Conservation (phyloP, 1,284 basidiomycete genomes). For the Termitomyces sp. region DNA sequence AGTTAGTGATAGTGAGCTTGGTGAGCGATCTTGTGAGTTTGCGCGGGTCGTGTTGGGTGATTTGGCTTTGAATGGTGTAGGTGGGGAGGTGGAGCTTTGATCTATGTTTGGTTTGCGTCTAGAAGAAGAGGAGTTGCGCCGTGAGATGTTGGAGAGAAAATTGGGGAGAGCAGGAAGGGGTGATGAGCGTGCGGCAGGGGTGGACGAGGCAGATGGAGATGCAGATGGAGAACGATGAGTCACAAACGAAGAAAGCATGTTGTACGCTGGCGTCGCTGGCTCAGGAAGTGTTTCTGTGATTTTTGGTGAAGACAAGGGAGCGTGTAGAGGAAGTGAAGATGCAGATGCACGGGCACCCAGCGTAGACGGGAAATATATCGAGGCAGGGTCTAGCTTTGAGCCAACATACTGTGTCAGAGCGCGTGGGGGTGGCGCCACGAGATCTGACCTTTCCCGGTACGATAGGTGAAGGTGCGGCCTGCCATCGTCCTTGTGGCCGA, state of each 20-base stretch:
- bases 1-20: conserved; percentile 8
- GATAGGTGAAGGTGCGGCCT: conserved; percentile 45
- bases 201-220: conserved; percentile 11
- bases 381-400: conserved; percentile 43
- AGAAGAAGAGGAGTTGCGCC: conserved; percentile 17
- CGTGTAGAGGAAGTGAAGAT: conserved; percentile 24
- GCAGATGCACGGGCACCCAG: conserved; percentile 49
- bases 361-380: conserved; percentile 62
- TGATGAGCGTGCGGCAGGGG: background rate
- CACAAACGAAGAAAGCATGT: conserved; percentile 51
- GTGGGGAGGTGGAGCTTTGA: background rate
- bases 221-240: conserved; percentile 18
- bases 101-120: background rate
- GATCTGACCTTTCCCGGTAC: conserved; percentile 42
- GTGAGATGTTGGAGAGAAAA: conserved; percentile 16
- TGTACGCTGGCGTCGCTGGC: conserved; percentile 50
- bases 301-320: conserved; percentile 22
- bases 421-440: conserved; percentile 63
- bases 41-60: background rate
- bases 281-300: conserved; percentile 31
- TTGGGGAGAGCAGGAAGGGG: background rate
- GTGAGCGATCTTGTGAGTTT: background rate
- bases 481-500: conserved; percentile 22
- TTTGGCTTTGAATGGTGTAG: conserved; percentile 7
- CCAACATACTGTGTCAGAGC: conserved; percentile 70